Base-by-base conservation (phyloP, 306 rosid genomes). In the Dryas octopetala region DNA sequence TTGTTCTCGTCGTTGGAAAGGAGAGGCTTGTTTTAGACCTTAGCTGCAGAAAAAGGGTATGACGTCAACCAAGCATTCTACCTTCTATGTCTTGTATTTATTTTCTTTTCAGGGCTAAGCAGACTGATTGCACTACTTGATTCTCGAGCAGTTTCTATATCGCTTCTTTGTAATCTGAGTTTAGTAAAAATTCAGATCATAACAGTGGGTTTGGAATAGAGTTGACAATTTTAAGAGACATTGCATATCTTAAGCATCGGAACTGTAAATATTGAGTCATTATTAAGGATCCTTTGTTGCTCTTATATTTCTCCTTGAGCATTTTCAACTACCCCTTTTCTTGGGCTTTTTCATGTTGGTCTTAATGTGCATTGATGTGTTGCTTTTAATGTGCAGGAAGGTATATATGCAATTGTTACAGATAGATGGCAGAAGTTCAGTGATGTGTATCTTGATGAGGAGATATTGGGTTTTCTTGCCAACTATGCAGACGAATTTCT, bases 401-500 rank as follows among this genome's bases (percentile, higher is more conserved):
- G 88, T 85, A 86, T 81, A 88, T 91, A 91, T 71, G 96, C 93
- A 79, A 87, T 95, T 75, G 98, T 95, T 76, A 95, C 96, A 8
- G 97, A 95, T 77, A 87, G 97, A 84, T 95, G 98, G 96, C 97
- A 95, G 86, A 95, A 90, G 84, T 95, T 95, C 80, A 91, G 96
- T 66, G 96, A 90, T 76, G 93, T 91, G 60, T 86, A 69, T 70
- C 91, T 90, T 71, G 85, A 89, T 60, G 78, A 83, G 26, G 66
- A 84, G 80, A 80, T 92, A 47, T 80, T 87, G 86, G 82, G 83
- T 54, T 90, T 90, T 84, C 96, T 91, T 78, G 96, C 93, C 79
- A 77, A 78, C 68, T 91, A 85, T 78, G 98, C 98, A 2, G 97
- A 91, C 51, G 98, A 95, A 74, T 95, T 95, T 87, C 86, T 95